Conservation (phyloP, 2,329 filamentous ascomycete species). For the Lachnellula arida region DNA sequence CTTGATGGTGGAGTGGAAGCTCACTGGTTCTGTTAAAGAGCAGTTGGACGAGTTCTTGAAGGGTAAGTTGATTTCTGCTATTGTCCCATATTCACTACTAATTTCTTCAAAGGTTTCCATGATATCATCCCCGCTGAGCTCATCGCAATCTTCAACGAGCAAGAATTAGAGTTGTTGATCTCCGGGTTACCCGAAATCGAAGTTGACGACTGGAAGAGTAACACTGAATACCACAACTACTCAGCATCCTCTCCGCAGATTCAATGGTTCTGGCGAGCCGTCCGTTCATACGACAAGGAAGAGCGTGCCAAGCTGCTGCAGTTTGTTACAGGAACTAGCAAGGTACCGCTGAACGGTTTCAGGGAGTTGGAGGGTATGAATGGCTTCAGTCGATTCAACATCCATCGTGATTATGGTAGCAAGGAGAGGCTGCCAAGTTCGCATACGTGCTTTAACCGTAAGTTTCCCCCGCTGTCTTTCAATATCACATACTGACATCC, state of each 20-base stretch:
- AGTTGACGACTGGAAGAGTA: slow-evolving; percentile 98
- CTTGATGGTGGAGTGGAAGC: slow-evolving; percentile 87
- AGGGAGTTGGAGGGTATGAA: slow-evolving; percentile 99
- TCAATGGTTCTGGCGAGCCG: slow-evolving; percentile 98
- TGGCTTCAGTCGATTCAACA: slow-evolving; percentile 95
- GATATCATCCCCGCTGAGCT: slow-evolving; percentile 94
- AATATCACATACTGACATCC: slow-evolving; percentile 17
- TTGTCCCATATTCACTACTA: slow-evolving; percentile 24
- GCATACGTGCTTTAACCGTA: slow-evolving; percentile 99
- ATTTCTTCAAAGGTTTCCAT: slow-evolving; percentile 67
- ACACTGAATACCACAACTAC: slow-evolving; percentile 98
- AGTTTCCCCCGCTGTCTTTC: slow-evolving; percentile 40
- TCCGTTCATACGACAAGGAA: slow-evolving; percentile 97
- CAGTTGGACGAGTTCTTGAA: slow-evolving; percentile 91
- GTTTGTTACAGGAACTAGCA: slow-evolving; percentile 97
- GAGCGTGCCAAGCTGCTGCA: slow-evolving; percentile 95
- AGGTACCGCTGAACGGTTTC: slow-evolving; percentile 97
- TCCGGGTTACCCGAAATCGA: slow-evolving; percentile 97
- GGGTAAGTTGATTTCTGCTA: slow-evolving; percentile 45
- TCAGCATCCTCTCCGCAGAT: slow-evolving; percentile 91
- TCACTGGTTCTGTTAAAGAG: slow-evolving; percentile 86
- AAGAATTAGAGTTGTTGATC: slow-evolving; percentile 93
- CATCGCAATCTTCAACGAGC: slow-evolving; percentile 96
- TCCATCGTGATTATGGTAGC: slow-evolving; percentile 94
- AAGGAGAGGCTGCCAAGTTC: slow-evolving; percentile 94